phyloP scores from a whole-genome alignment of 768 basidiomycete species.

The Lactifluus volemus region DNA sequence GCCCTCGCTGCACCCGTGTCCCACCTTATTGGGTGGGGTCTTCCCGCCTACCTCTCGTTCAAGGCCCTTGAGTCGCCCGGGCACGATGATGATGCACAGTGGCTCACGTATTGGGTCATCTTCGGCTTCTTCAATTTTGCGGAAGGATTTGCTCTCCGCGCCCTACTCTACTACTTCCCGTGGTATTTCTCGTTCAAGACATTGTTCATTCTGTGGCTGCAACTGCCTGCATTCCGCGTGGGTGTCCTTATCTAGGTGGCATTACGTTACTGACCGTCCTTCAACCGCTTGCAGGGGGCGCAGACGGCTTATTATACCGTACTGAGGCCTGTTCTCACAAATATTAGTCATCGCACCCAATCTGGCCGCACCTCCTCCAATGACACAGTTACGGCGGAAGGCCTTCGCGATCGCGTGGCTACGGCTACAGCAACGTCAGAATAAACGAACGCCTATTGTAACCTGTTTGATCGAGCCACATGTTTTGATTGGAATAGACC shows the following conservation, averaged over 20 bases:
- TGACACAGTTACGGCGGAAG: conserved; percentile 44
- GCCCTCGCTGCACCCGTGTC: conserved; percentile 87
- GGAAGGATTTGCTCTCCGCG: conserved; percentile 74
- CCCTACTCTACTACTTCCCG: conserved; percentile 86
- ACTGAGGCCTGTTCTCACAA: conserved; percentile 72
- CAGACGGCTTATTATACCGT: conserved; percentile 68
- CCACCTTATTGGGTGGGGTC: conserved; percentile 88
- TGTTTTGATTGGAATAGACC: background rate
- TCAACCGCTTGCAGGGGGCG: conserved; percentile 54
- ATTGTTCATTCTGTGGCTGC: conserved; percentile 84
- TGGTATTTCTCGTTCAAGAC: conserved; percentile 96
- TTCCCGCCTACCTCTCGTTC: conserved; percentile 94
- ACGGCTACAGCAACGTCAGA: conserved; percentile 33
- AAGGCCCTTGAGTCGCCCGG: conserved; percentile 87
- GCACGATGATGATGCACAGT: conserved; percentile 81
- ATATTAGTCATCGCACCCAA: conserved; percentile 38
- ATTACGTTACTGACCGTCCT: conserved; percentile 4
- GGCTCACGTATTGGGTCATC: conserved; percentile 97
- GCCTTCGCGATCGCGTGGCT: conserved; percentile 38
- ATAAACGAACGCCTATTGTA: conserved; percentile 20
- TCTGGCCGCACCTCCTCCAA: conserved; percentile 39
- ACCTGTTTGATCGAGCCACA: background rate
- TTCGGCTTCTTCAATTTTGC: conserved; percentile 92
- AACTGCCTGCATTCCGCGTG: conserved; percentile 77
- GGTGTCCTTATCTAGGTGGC: conserved; percentile 28